Base-by-base conservation (phyloP, 208 protist genomes). In the Strigomonas galati region DNA sequence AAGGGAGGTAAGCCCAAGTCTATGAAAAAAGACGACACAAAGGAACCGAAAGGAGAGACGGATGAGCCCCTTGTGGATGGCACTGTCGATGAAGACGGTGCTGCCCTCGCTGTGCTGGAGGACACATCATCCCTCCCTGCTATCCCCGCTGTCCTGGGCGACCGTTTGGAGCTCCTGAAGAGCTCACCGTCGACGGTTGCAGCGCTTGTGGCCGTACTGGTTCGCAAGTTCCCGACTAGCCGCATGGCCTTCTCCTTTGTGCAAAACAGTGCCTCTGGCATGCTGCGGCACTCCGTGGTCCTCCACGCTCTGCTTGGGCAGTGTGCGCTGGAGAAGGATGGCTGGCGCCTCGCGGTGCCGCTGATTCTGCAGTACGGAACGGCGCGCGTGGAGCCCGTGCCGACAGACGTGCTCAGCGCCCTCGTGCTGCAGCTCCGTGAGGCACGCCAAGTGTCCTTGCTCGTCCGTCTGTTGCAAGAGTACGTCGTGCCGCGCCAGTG, bases 401-500 rank as follows among this genome's bases (percentile, higher is more conserved):
- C 86, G 15, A 77, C 86, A 2, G 81, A 81, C 10, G 62, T 92
- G 35, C 65, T 90, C 15, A 92, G 84, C 48, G 21, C 32, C 24
- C 56, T 92, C 28, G 71, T 90, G 27, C 44, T 82, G 17, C 72
- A 89, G 69, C 81, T 95, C 69, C 82, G 85, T 0, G 56, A 59
- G 21, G 82, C 78, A 59, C 73, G 73, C 55, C 73, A 87, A 54
- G 70, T 72, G 0, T 54, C 75, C 14, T 46, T 91, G 31, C 72
- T 81, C 31, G 78, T 92, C 27, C 83, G 78, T 6, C 61, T 95
- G 40, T 70, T 95, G 48, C 81, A 86, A 26, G 68, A 81, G 21
- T 79, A 85, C 76, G 71, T 95, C 56, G 77, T 95, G 32, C 85
- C 89, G 3, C 76, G 76, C 3, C 62, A 69, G 7, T 78, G 75